Conservation (phyloP, 2,329 filamentous ascomycete genomes). For the Colletotrichum sp. region DNA sequence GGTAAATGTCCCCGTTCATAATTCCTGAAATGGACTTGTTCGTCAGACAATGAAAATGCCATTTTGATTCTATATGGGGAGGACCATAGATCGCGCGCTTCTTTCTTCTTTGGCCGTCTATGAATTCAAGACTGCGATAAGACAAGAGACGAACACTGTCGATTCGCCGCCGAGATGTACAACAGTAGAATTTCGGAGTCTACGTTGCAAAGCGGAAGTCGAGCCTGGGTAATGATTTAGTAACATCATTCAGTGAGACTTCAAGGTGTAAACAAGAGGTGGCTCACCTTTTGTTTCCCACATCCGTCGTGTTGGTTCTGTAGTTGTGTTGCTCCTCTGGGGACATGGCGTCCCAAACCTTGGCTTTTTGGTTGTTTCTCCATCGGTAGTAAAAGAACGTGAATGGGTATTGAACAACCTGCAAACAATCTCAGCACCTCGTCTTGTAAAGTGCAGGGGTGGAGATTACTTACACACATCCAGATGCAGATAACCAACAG, state of each 20-base stretch:
- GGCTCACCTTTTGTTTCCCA: slow-evolving; percentile 47
- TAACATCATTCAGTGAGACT: accelerated
- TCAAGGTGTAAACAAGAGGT: accelerated
- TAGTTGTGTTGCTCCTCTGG: slow-evolving; percentile 46
- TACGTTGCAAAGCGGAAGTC: slow-evolving; percentile 18
- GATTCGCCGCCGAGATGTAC: accelerated
- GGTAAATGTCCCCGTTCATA: neutral
- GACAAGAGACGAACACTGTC: neutral
- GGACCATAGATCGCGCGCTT: accelerated
- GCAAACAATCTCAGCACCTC: slow-evolving; percentile 16
- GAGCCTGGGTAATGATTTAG: neutral
- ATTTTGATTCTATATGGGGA: neutral
- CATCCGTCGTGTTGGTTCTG: slow-evolving; percentile 46
- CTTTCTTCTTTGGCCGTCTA: accelerated
- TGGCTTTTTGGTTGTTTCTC: slow-evolving; percentile 40
- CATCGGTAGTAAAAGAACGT: slow-evolving; percentile 44
- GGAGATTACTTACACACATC: slow-evolving; percentile 38
- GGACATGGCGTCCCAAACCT: slow-evolving; percentile 42
- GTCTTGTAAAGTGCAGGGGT: accelerated
- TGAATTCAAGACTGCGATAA: neutral
- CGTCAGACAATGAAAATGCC: accelerated
- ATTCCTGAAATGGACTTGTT: accelerated
- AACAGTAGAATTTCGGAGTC: neutral
- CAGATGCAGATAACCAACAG: slow-evolving; percentile 41
- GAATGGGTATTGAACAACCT: slow-evolving; percentile 40